These are phyloP conservation scores for Sarocladiaceae sp. DNA, from an alignment of 2,329 filamentous ascomycete genomes.

Conservation along the genomic window DNA sequence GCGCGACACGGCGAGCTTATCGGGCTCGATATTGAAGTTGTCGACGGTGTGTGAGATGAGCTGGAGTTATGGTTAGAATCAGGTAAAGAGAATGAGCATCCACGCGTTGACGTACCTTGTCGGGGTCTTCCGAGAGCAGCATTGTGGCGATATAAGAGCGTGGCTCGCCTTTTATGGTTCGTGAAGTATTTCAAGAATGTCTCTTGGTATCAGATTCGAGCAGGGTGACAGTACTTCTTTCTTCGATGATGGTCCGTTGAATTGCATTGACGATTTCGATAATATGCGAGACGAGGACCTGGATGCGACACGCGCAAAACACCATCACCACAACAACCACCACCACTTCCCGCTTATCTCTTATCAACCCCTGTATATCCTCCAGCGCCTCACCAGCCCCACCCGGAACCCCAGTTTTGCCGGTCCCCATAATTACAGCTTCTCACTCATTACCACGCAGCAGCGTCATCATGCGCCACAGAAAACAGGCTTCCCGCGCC, in stretches of 20 bases:
- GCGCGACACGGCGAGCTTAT: conserved; percentile 78
- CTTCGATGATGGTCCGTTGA: too few relatives aligned
- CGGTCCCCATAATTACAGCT: background rate
- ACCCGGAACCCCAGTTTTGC: background rate
- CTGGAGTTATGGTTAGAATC: conserved; percentile 37
- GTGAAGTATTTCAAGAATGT: background rate
- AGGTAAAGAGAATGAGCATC: background rate
- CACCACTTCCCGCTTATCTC: background rate
- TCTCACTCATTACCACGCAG: background rate
- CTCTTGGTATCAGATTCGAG: too few relatives aligned
- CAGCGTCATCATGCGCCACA: conserved; percentile 11
- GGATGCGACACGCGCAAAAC: conserved; percentile 9
- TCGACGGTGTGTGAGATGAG: conserved; percentile 87
- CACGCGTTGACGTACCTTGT: conserved; percentile 60
- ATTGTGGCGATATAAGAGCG: conserved; percentile 66
- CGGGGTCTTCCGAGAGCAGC: conserved; percentile 92
- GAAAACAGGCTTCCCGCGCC: conserved; percentile 8
- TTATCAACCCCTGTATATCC: background rate
- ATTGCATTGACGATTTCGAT: too few relatives aligned
- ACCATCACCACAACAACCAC: conserved; percentile 10
- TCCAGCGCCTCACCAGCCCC: background rate
- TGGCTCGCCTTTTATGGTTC: background rate
- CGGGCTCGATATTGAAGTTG: conserved; percentile 92
- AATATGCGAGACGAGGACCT: too few relatives aligned
- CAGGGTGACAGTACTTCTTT: too few relatives aligned